A percentile compares a stretch with the other conserved stretches of the same genome.
Conservation (phyloP, 208 protist species). For the Strigomonas galati region DNA sequence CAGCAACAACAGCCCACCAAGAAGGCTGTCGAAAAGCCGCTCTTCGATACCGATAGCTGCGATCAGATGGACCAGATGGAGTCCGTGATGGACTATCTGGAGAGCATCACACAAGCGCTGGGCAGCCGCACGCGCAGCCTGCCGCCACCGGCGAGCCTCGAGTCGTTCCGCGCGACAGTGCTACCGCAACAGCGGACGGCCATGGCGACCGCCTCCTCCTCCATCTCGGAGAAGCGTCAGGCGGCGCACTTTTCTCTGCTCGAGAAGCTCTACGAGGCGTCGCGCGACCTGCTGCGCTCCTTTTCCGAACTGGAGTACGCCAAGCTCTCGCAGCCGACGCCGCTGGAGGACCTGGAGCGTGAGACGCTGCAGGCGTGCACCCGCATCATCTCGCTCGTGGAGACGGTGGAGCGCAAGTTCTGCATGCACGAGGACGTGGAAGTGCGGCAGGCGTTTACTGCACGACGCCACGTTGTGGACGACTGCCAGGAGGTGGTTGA, state of each 20-base stretch:
- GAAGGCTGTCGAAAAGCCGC: not conserved
- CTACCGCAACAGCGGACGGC: conserved; percentile 27
- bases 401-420: conserved; percentile 58
- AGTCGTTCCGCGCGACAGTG: conserved; percentile 44
- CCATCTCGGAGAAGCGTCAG: not conserved
- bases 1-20: no score
- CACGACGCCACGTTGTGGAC: conserved; percentile 28
- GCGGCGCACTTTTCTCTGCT: conserved; percentile 33
- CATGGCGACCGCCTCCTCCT: conserved; percentile 1
- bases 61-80: conserved; percentile 48
- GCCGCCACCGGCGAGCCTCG: conserved; percentile 40
- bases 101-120: conserved; percentile 37
- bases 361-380: conserved; percentile 24
- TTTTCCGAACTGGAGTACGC: conserved; percentile 65
- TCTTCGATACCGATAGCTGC: not conserved
- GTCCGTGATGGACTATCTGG: conserved; percentile 57
- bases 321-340: conserved; percentile 33
- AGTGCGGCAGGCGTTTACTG: conserved; percentile 38
- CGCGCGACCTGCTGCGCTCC: conserved; percentile 39
- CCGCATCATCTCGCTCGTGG: conserved; percentile 34
- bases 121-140: conserved; percentile 39
- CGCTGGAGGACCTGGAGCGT: conserved; percentile 44
- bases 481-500: conserved; percentile 35
- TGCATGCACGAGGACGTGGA: conserved; percentile 34
- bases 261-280: conserved; percentile 34